Evolutionary conservation across 2,329 filamentous ascomycete genomes (phyloP), one percentile per base, ranked within the genome.

Genomic region (Cladosporium sp.): DNA sequence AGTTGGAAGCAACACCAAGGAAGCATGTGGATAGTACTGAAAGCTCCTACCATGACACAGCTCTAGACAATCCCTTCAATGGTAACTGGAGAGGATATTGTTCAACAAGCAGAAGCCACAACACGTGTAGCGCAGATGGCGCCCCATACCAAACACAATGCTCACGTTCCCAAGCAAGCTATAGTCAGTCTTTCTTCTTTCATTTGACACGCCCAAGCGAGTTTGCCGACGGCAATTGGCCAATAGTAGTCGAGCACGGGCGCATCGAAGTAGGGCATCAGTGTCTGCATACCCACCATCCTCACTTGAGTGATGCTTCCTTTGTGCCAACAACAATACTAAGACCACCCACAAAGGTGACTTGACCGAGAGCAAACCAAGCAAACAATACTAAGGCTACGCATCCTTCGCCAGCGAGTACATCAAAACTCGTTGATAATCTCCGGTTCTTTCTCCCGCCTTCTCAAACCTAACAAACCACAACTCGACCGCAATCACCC

Each of bases 281-380:
- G 41, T 47, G 41, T 21, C n/a, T 21, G 10, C 7, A 6, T 47
- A n/a, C 10, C n/a, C 10, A 11, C 10, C 41, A 24, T 12, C 41
- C 41, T 47, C 24, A 41, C 57, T 18, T 14, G 18, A 30, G 26
- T 47, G 26, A 32, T 6, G 14, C 8, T 47, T 11, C 36, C 65
- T 66, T 66, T 66, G 59, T 66, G 51, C 21, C 36, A 15, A 54
- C 34, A 64, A 66, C 65, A 66, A 66, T 66, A 66, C 60, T 64
- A 66, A 66, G 65, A 41, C 34, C 24, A n/a, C 34, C 10, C 41
- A 64, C 65, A 66, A 66, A 66, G 65, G 24, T 47, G n/a, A 32
- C 24, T 36, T 24, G 28, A 11, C 36, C 36, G 61, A 34, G 24
- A 44, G 26, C 51, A 47, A 34, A 32, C 24, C 51, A 30, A 11